Evolutionary conservation across 306 rosid genomes (phyloP), one percentile per base, ranked within the genome.

Genomic region (Mimosa pudica): DNA sequence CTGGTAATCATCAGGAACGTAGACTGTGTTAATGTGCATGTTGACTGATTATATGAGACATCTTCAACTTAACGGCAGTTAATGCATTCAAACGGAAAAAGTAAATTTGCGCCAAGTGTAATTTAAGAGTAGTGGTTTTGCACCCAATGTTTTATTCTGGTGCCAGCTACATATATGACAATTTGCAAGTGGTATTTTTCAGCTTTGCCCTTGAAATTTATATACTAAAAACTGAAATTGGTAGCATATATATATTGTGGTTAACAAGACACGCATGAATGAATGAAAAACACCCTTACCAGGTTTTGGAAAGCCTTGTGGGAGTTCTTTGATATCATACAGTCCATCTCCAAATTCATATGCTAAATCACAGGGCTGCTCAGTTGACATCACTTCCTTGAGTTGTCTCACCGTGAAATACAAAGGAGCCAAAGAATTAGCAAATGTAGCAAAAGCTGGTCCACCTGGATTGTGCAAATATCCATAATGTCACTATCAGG

Each of bases 341-440:
- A 84, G 81, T 38, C 98, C 98, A 83, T 92, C 92, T 47, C 97
- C 94, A 36, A 94, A 89, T 71, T 92, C 98, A 79, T 88, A 94
- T 24, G 96, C 94, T 68, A 86, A 81, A 82, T 89, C 98, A 88
- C 98, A 92, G 60, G 96, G 97, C 79, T 94, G 94, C 82, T 89
- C 98, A 44, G 98, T 92, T 77, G 98, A 79, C 98, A 92, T 89
- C 63, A 90, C 98, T 89, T 90, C 97, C 80, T 86, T 88, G 51
- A 86, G 61, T 81, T 89, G 86, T 68, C 80, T 88, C 82, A 92
- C 87, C 63, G 72, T 71, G 20, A 94, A 92, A 83, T 92, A 94
- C 87, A 94, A 80, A 58, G 98, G 97, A 72, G 82, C 48, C 36
- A 86, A 83, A 68, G 92, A 87, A 60, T 85, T 82, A 14, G 93